Evolutionary conservation across 116 monocot genomes (phyloP).

Genomic region (Zostera marina): DNA sequence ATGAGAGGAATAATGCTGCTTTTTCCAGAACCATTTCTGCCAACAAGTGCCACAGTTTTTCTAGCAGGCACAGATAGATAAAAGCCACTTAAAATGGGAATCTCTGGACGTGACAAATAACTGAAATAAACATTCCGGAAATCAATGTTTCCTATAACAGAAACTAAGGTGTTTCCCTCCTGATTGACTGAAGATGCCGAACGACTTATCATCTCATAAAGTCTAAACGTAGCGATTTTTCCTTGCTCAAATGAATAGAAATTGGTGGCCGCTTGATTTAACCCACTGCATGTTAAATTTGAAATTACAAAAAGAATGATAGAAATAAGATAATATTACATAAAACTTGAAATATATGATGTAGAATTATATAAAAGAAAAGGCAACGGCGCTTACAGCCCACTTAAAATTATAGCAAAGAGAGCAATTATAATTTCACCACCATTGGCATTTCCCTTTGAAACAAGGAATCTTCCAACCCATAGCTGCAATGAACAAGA

Average conservation of each 20-base stretch:
- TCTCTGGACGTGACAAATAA: conserved; percentile 95
- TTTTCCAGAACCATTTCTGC: conserved; percentile 98
- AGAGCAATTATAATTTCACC: conserved; percentile 86
- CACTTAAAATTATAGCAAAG: conserved; percentile 95
- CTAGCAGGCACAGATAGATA: conserved; percentile 87
- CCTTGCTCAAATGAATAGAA: conserved; percentile 99
- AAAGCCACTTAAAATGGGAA: conserved; percentile 95
- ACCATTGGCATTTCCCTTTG: conserved; percentile 67
- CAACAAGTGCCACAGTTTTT: conserved; percentile 98
- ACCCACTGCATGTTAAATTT: conserved; percentile 39
- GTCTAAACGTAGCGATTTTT: conserved; percentile 94
- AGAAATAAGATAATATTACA: not conserved
- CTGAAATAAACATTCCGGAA: conserved; percentile 98
- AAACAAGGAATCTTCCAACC: conserved; percentile 74
- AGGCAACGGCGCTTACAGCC: conserved; percentile 54
- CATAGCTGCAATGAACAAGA: conserved; percentile 98
- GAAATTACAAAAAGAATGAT: conserved; percentile 2
- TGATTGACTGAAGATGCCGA: conserved; percentile 80
- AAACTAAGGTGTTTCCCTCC: conserved; percentile 55
- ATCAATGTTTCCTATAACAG: conserved; percentile 92
- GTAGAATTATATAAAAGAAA: not conserved
- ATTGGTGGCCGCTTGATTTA: conserved; percentile 99
- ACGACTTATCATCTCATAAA: conserved; percentile 99
- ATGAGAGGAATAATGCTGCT: conserved; percentile 99
- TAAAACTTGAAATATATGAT: not conserved